A percentile compares a stretch with the other conserved stretches of the same genome.
These are phyloP conservation scores for Glycine soja DNA, from an alignment of 306 rosid species.

Conservation along the genomic window DNA sequence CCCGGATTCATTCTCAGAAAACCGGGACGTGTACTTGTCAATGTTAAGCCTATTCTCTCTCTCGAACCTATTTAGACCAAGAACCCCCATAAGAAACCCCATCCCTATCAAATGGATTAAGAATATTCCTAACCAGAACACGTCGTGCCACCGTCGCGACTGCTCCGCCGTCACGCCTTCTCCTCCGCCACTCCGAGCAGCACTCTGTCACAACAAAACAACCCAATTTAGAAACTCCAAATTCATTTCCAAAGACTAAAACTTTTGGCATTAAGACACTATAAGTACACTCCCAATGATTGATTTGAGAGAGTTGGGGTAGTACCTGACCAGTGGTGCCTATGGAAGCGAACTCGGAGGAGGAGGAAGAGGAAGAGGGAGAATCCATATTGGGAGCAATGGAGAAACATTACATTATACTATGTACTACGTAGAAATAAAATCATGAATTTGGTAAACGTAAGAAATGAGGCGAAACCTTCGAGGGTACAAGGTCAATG, in stretches of 20 bases:
- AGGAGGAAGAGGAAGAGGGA: slow-evolving; percentile 63
- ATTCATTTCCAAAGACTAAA: not conserved
- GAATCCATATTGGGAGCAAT: slow-evolving; percentile 60
- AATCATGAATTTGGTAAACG: slow-evolving; percentile 36
- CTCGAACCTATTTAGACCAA: slow-evolving; percentile 82
- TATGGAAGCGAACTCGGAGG: slow-evolving; percentile 66
- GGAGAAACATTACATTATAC: slow-evolving; percentile 55
- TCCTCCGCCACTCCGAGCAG: slow-evolving; percentile 55
- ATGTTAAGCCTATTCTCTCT: slow-evolving; percentile 70
- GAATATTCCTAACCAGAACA: slow-evolving; percentile 90
- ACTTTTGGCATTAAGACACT: not conserved
- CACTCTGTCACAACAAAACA: slow-evolving; percentile 56
- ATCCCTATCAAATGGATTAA: slow-evolving; percentile 70
- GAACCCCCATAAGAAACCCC: slow-evolving; percentile 66
- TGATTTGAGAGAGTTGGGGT: not conserved
- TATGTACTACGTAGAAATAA: not conserved
- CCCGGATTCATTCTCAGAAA: slow-evolving; percentile 58
- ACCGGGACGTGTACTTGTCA: slow-evolving; percentile 60
- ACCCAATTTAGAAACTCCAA: slow-evolving; percentile 1
- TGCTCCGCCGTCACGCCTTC: slow-evolving; percentile 59
- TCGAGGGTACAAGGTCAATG: slow-evolving; percentile 43
- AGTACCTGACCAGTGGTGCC: slow-evolving; percentile 68
- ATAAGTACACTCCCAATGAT: not conserved
- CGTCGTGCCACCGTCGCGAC: slow-evolving; percentile 84
- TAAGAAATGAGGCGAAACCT: slow-evolving; percentile 33